Conservation (phyloP, 306 rosid species). For the Sphenostylis stenocarpa region DNA sequence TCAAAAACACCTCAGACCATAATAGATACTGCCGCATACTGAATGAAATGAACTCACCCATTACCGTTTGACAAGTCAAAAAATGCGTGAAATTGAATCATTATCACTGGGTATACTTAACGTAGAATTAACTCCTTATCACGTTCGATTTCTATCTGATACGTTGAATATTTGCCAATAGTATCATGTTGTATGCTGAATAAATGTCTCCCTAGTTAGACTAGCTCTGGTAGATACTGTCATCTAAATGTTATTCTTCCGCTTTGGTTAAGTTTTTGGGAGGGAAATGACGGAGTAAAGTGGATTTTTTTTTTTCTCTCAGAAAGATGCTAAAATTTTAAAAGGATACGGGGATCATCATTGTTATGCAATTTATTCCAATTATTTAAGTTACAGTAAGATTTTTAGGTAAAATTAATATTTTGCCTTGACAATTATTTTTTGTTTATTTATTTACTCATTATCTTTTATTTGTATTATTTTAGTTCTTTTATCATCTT, state of each 20-base stretch:
- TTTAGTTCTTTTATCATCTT: neutral
- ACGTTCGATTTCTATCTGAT: neutral
- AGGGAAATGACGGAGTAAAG: neutral
- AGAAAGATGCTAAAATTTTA: neutral
- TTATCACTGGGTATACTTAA: constrained; percentile 8
- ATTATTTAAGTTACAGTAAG: neutral
- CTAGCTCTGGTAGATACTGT: neutral
- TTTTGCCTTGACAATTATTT: neutral
- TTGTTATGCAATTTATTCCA: neutral
- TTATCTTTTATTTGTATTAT: neutral
- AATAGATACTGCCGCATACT: constrained; percentile 69
- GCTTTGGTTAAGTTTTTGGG: neutral
- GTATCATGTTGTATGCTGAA: constrained; percentile 35
- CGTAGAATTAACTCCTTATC: constrained; percentile 1
- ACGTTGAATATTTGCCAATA: neutral
- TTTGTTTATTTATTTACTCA: neutral
- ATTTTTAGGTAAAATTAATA: neutral
- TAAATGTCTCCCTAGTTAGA: constrained; percentile 4
- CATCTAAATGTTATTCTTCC: constrained; percentile 8
- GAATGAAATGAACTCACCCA: constrained; percentile 67
- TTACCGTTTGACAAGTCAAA: constrained; percentile 49
- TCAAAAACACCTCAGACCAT: constrained; percentile 69
- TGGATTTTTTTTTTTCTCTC: neutral
- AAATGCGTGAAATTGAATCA: constrained; percentile 1
- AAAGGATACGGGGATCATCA: neutral